These are phyloP conservation scores for Boeremia exigua DNA, from an alignment of 2,329 filamentous ascomycete species.

Conservation along the genomic window DNA sequence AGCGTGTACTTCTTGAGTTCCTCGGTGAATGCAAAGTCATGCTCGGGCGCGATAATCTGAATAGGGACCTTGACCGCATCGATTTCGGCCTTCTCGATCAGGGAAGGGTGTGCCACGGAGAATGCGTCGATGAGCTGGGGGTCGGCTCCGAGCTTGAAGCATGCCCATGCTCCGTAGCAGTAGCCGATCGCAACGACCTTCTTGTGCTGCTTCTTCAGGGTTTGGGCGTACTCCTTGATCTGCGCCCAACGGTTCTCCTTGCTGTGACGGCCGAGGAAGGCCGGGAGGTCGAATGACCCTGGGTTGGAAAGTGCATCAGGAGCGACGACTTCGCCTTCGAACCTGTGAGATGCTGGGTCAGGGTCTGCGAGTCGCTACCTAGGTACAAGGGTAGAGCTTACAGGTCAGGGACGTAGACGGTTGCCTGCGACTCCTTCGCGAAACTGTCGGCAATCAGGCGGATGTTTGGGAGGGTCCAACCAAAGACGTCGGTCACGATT, in stretches of 20 bases:
- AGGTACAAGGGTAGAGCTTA: slow-evolving; percentile 17
- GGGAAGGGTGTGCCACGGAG: slow-evolving; percentile 37
- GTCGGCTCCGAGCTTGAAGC: slow-evolving; percentile 40
- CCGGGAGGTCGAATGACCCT: slow-evolving; percentile 48
- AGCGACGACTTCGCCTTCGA: slow-evolving; percentile 40
- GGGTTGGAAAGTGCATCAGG: slow-evolving; percentile 34
- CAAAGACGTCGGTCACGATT: slow-evolving; percentile 54
- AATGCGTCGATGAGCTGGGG: slow-evolving; percentile 41
- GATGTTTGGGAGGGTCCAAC: slow-evolving; percentile 56
- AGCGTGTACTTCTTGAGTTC: slow-evolving; percentile 41
- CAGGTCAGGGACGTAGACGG: slow-evolving; percentile 56
- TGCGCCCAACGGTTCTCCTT: slow-evolving; percentile 49
- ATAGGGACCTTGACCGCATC: slow-evolving; percentile 40
- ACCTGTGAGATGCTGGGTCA: slow-evolving; percentile 24
- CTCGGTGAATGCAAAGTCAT: slow-evolving; percentile 34
- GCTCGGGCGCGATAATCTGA: slow-evolving; percentile 40
- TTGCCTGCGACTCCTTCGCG: slow-evolving; percentile 53
- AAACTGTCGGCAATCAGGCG: slow-evolving; percentile 57
- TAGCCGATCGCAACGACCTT: slow-evolving; percentile 57
- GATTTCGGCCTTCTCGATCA: slow-evolving; percentile 40
- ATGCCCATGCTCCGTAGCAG: slow-evolving; percentile 55
- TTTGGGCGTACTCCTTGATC: slow-evolving; percentile 46
- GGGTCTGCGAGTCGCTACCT: neutral
- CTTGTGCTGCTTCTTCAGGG: slow-evolving; percentile 42
- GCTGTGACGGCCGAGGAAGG: slow-evolving; percentile 48